Conservation (phyloP, 768 basidiomycete species). For the Mycena albidolilacea region DNA sequence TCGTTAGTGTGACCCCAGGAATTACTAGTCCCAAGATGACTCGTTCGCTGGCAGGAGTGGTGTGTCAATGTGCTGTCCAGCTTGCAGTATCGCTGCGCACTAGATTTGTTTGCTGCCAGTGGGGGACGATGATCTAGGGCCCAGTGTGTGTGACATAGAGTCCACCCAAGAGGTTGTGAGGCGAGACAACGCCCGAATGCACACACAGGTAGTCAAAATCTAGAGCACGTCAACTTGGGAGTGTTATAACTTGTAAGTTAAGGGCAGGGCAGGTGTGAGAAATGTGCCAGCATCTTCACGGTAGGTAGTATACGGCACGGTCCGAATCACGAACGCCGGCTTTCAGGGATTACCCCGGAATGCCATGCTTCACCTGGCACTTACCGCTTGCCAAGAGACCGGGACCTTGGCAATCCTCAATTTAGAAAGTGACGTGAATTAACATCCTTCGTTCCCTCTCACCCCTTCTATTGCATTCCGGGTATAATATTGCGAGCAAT, state of each 20-base stretch:
- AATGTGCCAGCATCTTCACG: not conserved
- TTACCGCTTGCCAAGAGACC: no score
- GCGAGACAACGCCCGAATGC: constrained; percentile 5
- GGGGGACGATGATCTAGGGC: constrained; percentile 12
- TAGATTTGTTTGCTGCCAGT: not conserved
- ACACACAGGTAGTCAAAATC: not conserved
- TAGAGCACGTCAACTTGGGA: constrained; percentile 2
- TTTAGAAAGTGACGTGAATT: no score
- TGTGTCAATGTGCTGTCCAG: constrained; percentile 3
- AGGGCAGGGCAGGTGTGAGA: not conserved
- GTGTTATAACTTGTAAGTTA: not conserved
- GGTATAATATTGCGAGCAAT: no score
- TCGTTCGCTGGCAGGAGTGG: not conserved
- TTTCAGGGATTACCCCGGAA: no score
- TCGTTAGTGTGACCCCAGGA: no score
- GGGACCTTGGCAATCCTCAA: no score
- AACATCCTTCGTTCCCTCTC: no score
- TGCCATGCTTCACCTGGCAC: no score
- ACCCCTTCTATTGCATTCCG: no score
- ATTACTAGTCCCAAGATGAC: not conserved
- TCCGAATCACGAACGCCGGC: no score
- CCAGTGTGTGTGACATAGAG: constrained; percentile 10
- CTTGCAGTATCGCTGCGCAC: not conserved
- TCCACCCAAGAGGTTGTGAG: not conserved
- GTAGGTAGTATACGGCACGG: no score